Conservation (phyloP, 192 early-diverging fungal genomes). For the Coemansia sp. region DNA sequence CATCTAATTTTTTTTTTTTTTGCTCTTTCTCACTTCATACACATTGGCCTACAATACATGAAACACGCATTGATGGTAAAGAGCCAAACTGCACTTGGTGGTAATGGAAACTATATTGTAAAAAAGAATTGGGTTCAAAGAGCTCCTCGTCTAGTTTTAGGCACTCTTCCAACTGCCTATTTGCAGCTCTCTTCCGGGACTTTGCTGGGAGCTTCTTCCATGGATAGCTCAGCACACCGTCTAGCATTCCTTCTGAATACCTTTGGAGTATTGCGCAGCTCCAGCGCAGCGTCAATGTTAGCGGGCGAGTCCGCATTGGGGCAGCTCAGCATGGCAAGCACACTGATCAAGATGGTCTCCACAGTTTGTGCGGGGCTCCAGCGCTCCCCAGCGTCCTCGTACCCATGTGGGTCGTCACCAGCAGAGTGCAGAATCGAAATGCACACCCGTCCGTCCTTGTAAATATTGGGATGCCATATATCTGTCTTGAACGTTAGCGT, state of each 20-base stretch:
- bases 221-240: slow-evolving; percentile 55
- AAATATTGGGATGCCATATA: slow-evolving; percentile 97
- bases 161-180: not conserved
- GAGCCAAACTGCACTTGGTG: too few relatives aligned
- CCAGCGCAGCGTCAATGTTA: slow-evolving; percentile 92
- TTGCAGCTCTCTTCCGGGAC: not conserved
- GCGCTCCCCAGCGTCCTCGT: slow-evolving; percentile 85
- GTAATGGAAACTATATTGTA: not conserved
- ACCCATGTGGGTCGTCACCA: slow-evolving; percentile 89
- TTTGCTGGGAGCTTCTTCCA: slow-evolving; percentile 18
- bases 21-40: not conserved
- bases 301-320: slow-evolving; percentile 97
- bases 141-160: not conserved
- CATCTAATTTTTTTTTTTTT: not conserved
- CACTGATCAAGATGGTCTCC: slow-evolving; percentile 86
- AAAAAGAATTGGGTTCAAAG: slow-evolving; percentile 3
- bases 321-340: slow-evolving; percentile 86
- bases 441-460: slow-evolving; percentile 86
- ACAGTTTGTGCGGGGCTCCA: slow-evolving; percentile 97
- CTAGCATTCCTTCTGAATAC: slow-evolving; percentile 77
- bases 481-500: slow-evolving; percentile 79
- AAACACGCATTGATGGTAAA: not conserved
- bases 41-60: not conserved
- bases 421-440: slow-evolving; percentile 90
- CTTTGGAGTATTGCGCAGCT: slow-evolving; percentile 68